Percentiles rank a stretch among this genome's conserved stretches.
phyloP scores from a whole-genome alignment of 2,329 filamentous ascomycete species.

The Tricladium varicosporioides region DNA sequence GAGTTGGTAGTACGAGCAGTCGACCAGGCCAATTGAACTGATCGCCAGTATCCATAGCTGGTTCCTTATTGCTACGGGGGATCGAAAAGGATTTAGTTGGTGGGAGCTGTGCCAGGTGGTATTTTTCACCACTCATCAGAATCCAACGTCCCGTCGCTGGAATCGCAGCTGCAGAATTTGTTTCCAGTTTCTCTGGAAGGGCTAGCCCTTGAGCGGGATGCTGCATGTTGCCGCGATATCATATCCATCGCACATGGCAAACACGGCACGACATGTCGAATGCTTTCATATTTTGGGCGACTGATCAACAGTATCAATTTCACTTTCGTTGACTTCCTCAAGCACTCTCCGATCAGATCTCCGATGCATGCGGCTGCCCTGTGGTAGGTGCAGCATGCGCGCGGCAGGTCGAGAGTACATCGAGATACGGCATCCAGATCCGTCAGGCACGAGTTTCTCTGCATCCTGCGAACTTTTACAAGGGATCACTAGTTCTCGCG shows the following conservation, averaged over 20 bases:
- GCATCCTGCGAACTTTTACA: background rate
- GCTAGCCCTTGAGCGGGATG: conserved; percentile 5
- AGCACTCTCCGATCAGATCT: background rate
- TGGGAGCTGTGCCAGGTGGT: too few relatives aligned
- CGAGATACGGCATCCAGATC: background rate
- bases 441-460: background rate
- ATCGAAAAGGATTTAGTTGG: too few relatives aligned
- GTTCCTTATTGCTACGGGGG: too few relatives aligned
- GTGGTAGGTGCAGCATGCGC: background rate
- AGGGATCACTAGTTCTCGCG: too few relatives aligned
- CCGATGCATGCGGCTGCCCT: background rate
- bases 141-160: background rate
- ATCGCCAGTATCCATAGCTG: background rate
- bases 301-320: too few relatives aligned
- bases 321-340: background rate
- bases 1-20: background rate
- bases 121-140: background rate
- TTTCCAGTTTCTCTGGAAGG: background rate
- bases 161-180: background rate
- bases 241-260: conserved; percentile 15
- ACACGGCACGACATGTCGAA: conserved; percentile 6
- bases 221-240: conserved; percentile 11
- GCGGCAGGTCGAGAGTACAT: background rate
- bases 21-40: background rate
- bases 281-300: too few relatives aligned